Evolutionary conservation across 352 stramenopile species (phyloP).

Genomic region (Phytophthora capsici): DNA sequence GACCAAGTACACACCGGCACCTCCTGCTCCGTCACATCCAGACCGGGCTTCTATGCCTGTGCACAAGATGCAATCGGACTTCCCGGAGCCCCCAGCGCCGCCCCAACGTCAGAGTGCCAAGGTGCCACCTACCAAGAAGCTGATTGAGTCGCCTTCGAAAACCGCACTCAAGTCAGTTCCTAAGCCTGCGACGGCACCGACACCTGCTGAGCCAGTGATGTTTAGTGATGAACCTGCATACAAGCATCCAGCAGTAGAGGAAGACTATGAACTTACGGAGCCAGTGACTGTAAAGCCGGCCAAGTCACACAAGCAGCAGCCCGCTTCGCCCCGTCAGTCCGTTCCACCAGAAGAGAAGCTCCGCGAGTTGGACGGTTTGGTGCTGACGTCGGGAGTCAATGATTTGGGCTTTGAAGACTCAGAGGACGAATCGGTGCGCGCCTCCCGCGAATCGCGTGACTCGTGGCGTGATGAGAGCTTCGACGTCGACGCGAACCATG

Average conservation of each 20-base stretch:
- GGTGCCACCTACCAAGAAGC: slow-evolving; percentile 25
- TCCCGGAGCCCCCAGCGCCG: slow-evolving; percentile 30
- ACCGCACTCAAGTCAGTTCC: slow-evolving; percentile 15
- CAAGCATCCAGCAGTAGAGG: slow-evolving; percentile 1
- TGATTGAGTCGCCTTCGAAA: slow-evolving; percentile 20
- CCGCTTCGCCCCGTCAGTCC: slow-evolving; percentile 27
- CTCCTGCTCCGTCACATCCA: slow-evolving; percentile 22
- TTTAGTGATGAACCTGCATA: slow-evolving; percentile 27
- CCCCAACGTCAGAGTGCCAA: slow-evolving; percentile 46
- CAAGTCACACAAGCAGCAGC: slow-evolving; percentile 28
- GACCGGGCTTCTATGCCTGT: slow-evolving; percentile 43
- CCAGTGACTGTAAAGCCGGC: slow-evolving; percentile 7
- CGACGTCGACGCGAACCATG: slow-evolving; percentile 32
- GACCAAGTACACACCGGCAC: slow-evolving; percentile 28
- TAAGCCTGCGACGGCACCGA: slow-evolving; percentile 7
- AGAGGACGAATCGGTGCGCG: slow-evolving; percentile 36
- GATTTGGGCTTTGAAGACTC: slow-evolving; percentile 62
- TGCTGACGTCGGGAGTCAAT: slow-evolving; percentile 50
- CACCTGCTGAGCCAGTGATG: slow-evolving; percentile 16
- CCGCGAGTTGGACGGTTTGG: slow-evolving; percentile 41
- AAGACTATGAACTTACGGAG: slow-evolving; percentile 5
- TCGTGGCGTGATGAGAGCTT: slow-evolving; percentile 50
- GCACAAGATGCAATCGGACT: slow-evolving; percentile 40
- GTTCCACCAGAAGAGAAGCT: slow-evolving; percentile 40
- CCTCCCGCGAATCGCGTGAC: slow-evolving; percentile 38